Conservation (phyloP, 345 rosid genomes). For the Syzygium oleosum region DNA sequence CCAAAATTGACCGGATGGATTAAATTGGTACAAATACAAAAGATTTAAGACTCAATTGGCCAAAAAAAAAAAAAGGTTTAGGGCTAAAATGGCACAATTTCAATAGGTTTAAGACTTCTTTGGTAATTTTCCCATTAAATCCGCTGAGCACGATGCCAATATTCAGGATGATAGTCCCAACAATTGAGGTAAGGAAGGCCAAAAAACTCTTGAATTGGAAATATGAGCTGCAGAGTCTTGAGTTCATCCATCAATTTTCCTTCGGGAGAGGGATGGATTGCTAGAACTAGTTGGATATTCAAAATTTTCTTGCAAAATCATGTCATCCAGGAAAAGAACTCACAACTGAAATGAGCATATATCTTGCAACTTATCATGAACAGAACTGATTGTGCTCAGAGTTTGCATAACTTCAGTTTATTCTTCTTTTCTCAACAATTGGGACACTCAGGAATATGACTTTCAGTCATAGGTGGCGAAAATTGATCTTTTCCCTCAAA, state of each 20-base stretch:
- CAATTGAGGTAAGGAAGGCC: background rate
- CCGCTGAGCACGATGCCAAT: background rate
- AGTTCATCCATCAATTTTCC: background rate
- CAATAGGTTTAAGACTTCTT: too few species aligned
- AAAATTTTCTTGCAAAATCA: background rate
- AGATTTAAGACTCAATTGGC: too few species aligned
- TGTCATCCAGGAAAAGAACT: background rate
- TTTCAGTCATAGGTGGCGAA: background rate
- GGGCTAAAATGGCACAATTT: too few species aligned
- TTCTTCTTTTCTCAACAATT: background rate
- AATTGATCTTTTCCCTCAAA: background rate
- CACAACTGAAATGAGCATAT: background rate
- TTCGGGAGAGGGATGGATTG: background rate
- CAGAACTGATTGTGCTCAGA: fast-evolving
- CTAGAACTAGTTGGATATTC: background rate
- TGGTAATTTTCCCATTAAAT: too few species aligned
- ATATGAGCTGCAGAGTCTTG: background rate
- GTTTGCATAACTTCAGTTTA: background rate
- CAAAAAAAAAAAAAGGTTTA: too few species aligned
- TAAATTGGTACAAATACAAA: too few species aligned
- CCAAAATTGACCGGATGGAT: too few species aligned
- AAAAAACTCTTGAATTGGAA: background rate
- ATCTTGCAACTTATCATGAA: background rate
- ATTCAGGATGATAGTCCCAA: background rate
- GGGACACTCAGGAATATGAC: background rate